Conservation (phyloP, 2,329 filamentous ascomycete species). For the Aquanectria penicillioides region DNA sequence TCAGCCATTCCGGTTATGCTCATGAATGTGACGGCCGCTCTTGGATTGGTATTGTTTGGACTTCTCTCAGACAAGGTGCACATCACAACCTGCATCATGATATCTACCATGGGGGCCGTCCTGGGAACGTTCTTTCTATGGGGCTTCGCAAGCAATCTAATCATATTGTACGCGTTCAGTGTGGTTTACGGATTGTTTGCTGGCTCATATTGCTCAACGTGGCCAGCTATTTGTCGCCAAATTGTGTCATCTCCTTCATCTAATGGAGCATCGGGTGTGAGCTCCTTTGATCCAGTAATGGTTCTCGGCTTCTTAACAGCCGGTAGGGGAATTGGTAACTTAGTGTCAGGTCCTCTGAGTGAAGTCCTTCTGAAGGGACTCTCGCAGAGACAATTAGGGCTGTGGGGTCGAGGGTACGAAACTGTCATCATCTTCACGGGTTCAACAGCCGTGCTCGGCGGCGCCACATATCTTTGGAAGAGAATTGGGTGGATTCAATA, state of each 20-base stretch:
- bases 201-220: slow-evolving; percentile 67
- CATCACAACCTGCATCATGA: slow-evolving; percentile 59
- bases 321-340: slow-evolving; percentile 67
- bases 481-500: slow-evolving; percentile 52
- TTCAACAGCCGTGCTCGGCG: slow-evolving; percentile 29
- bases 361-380: slow-evolving; percentile 56
- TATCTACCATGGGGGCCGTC: slow-evolving; percentile 64
- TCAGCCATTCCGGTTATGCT: slow-evolving; percentile 64
- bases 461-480: slow-evolving; percentile 29
- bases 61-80: slow-evolving; percentile 60
- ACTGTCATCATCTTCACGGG: slow-evolving; percentile 67
- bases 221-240: slow-evolving; percentile 62
- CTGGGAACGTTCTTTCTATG: slow-evolving; percentile 66
- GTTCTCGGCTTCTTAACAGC: slow-evolving; percentile 64
- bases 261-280: background rate
- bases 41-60: slow-evolving; percentile 56
- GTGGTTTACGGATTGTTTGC: slow-evolving; percentile 72
- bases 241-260: slow-evolving; percentile 35
- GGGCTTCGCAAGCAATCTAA: slow-evolving; percentile 62
- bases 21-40: slow-evolving; percentile 64
- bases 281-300: slow-evolving; percentile 55
- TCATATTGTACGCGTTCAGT: slow-evolving; percentile 67
- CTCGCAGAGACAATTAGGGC: slow-evolving; percentile 52
- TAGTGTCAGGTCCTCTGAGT: slow-evolving; percentile 63
- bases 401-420: slow-evolving; percentile 63